Percentiles rank a stretch among this genome's conserved stretches.
Evolutionary conservation across 805 yeast species (phyloP).

Genomic region (Starmerella tilneyi): DNA sequence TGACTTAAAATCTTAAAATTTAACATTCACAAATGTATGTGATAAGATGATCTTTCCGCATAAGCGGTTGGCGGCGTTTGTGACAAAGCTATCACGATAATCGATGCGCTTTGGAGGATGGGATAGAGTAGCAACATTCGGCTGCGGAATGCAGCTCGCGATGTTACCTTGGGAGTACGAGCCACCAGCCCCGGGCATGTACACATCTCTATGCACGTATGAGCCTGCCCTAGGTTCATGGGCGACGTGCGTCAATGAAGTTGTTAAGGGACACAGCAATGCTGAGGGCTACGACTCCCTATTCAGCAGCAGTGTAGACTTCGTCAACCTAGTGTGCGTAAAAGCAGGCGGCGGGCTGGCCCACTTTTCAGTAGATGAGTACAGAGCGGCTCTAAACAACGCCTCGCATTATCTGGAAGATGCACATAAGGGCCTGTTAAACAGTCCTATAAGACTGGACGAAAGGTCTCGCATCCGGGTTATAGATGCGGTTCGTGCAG

Average conservation of each 20-base stretch:
- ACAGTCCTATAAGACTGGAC: conserved; percentile 8
- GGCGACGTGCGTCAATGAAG: conserved; percentile 17
- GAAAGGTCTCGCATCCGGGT: background rate
- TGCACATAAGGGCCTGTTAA: background rate
- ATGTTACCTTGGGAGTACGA: conserved; percentile 14
- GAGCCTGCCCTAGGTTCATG: conserved; percentile 20
- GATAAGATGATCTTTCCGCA: too few species aligned
- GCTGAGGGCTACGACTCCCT: background rate
- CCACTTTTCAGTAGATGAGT: conserved; percentile 1
- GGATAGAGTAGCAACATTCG: conserved; percentile 18
- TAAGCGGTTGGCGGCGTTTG: background rate
- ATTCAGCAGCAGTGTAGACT: background rate
- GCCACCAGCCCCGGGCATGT: conserved; percentile 11
- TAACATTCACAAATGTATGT: too few species aligned
- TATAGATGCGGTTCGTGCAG: conserved; percentile 13
- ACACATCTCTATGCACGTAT: conserved; percentile 14
- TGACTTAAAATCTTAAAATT: too few species aligned
- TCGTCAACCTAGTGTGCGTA: conserved; percentile 11
- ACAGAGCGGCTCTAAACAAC: background rate
- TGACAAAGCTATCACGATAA: conserved; percentile 9
- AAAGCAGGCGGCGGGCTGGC: conserved; percentile 14
- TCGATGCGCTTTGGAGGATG: conserved; percentile 16
- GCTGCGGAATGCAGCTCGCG: conserved; percentile 15
- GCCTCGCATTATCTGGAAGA: conserved; percentile 9
- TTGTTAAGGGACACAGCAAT: conserved; percentile 3